A percentile compares a stretch with the other conserved stretches of the same genome.
phyloP scores from a whole-genome alignment of 2,329 filamentous ascomycete species.

The Phyllosticta paracitricarpa region DNA sequence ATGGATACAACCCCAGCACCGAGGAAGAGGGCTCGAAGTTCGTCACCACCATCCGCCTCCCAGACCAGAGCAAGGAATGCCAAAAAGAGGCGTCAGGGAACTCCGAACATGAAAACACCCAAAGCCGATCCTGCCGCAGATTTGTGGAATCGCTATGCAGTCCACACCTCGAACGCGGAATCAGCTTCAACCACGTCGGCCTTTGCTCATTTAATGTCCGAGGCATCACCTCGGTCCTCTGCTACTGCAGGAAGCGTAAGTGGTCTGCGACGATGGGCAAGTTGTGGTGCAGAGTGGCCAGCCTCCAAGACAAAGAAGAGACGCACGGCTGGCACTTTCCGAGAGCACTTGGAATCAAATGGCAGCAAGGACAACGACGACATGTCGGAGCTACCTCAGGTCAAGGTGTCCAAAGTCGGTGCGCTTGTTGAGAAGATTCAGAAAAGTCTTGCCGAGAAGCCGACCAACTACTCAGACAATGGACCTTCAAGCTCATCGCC shows the following conservation, averaged over 20 bases:
- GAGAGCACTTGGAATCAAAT: conserved; percentile 17
- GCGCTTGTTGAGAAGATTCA: conserved; percentile 35
- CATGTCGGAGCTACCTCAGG: background rate
- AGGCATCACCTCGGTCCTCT: conserved; percentile 36
- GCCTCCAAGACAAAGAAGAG: conserved; percentile 32
- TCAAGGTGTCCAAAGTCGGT: conserved; percentile 18
- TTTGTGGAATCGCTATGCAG: conserved; percentile 36
- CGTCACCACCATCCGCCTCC: conserved; percentile 32
- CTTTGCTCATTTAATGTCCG: conserved; percentile 35
- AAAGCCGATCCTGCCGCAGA: conserved; percentile 38
- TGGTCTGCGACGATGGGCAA: conserved; percentile 40
- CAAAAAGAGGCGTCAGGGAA: background rate
- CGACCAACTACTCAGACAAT: conserved; percentile 16
- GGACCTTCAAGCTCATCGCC: conserved; percentile 40
- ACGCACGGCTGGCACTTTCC: conserved; percentile 25
- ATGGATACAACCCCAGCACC: conserved; percentile 29
- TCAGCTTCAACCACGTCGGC: conserved; percentile 25
- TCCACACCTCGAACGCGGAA: conserved; percentile 26
- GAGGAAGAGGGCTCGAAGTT: conserved; percentile 37
- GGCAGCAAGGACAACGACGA: background rate
- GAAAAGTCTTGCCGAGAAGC: conserved; percentile 30
- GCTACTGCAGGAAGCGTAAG: conserved; percentile 35
- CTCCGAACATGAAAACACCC: conserved; percentile 25
- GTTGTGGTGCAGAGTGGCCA: conserved; percentile 41
- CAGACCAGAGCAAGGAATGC: conserved; percentile 27